phyloP scores from a whole-genome alignment of 371 early-diverging fungal genomes.

The Mortierella sp. region DNA sequence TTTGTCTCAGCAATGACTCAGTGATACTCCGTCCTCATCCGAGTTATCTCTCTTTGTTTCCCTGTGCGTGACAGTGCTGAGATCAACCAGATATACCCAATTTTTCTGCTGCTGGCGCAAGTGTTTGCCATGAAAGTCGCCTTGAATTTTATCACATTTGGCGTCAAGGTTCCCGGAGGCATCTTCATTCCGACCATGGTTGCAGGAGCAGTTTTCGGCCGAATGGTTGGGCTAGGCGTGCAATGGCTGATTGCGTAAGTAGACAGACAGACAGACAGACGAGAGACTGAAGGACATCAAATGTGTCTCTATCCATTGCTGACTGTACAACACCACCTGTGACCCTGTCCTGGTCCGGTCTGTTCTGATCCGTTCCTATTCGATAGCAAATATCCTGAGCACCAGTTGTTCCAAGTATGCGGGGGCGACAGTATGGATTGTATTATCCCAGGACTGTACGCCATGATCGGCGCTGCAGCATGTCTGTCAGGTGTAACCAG shows the following conservation, averaged over 20 bases:
- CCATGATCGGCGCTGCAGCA: constrained; percentile 96
- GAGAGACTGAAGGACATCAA: too few relatives aligned
- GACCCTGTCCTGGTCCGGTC: too few relatives aligned
- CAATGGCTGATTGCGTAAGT: constrained; percentile 62
- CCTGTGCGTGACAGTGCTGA: constrained; percentile 35
- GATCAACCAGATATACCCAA: constrained; percentile 62
- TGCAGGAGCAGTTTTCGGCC: constrained; percentile 91
- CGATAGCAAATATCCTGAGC: constrained; percentile 49
- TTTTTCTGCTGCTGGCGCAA: constrained; percentile 76
- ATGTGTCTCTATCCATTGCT: too few relatives aligned
- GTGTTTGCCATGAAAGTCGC: constrained; percentile 56
- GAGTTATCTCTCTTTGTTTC: background rate
- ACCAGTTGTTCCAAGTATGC: constrained; percentile 44
- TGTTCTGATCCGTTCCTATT: too few relatives aligned
- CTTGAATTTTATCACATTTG: constrained; percentile 70
- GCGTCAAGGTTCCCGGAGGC: constrained; percentile 85
- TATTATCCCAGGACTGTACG: constrained; percentile 93
- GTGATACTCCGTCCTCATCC: too few relatives aligned
- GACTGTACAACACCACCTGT: too few relatives aligned
- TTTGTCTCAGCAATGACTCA: background rate
- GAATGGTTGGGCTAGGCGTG: constrained; percentile 89
- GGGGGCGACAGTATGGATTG: constrained; percentile 64
- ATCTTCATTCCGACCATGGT: constrained; percentile 94
- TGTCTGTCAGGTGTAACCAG: constrained; percentile 92
- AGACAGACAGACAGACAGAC: too few relatives aligned